Evolutionary conservation across 495 filamentous ascomycete species (phyloP), one percentile per base, ranked within the genome.

Genomic region (Trichoderma erinaceum): DNA sequence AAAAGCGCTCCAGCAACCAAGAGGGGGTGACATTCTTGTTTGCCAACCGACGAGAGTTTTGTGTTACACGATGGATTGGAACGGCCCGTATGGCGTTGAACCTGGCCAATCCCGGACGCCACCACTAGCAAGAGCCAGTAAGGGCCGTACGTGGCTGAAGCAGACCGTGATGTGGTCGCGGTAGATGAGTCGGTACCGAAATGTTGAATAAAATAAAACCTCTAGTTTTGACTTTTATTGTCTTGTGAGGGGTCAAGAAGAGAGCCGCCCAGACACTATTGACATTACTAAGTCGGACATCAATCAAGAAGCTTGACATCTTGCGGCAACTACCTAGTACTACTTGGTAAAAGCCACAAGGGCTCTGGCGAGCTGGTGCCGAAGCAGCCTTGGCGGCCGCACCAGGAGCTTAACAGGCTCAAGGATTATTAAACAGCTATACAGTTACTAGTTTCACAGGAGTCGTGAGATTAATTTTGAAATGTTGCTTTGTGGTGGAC

Each of bases 11-110:
- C 56, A 32, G 56, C 23, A 61, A 12, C 56, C 10, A 61, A 32
- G 56, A 61, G 25, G 50, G 50, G n/a, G 50, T 16, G 56, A 21
- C 13, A 29, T 21, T 27, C 27, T 32, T 21, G 16, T 32, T 27
- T 27, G 56, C 23, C 15, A 61, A 32, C 25, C 56, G 56, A 29
- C 56, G 27, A 32, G 23, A 15, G 25, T 32, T 61, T 27, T 61
- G 56, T 16, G 56, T 61, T 61, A 61, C 56, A 61, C 56, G 56
- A 61, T 61, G 56, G 56, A 61, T 61, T 61, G 12, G 27, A 32
- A 16, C 56, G 56, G 56, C 56, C 56, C 23, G 56, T 61, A 61
- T 25, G 27, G 27, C 56, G 23, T 27, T 18, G 27, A 61, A 61
- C 56, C 25, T 32, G 16, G 16, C 56, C 56, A 29, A 61, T 61